Evolutionary conservation across 192 early-diverging fungal species (phyloP).

Genomic region (Neocallimastix lanati): DNA sequence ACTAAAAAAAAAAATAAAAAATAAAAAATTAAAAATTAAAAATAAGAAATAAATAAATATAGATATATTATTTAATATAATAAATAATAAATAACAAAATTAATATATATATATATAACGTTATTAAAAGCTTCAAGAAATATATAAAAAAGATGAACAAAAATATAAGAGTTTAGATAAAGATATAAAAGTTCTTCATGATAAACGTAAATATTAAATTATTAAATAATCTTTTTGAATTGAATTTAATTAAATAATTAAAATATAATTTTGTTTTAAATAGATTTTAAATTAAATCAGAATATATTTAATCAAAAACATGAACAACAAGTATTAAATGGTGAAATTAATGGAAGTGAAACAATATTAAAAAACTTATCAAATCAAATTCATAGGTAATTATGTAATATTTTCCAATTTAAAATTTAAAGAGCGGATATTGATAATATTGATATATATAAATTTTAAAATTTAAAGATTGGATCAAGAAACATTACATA

Average conservation of each 20-base stretch:
- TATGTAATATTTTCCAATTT: no score
- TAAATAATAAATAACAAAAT: neutral
- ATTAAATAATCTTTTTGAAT: no score
- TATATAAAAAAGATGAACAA: slow-evolving; percentile 23
- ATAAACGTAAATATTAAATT: slow-evolving; percentile 22
- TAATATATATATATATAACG: neutral
- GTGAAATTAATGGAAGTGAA: slow-evolving; percentile 32
- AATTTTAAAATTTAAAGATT: slow-evolving; percentile 9
- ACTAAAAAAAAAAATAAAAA: no score
- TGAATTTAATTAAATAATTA: no score
- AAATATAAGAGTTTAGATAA: slow-evolving; percentile 27
- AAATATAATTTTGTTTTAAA: neutral
- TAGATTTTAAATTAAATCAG: slow-evolving; percentile 35
- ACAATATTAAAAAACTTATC: slow-evolving; percentile 24
- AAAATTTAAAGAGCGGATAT: no score
- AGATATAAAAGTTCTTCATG: slow-evolving; percentile 27
- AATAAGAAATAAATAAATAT: neutral
- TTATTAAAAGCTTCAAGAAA: slow-evolving; percentile 11
- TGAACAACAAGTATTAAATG: slow-evolving; percentile 27
- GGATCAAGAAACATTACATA: slow-evolving; percentile 36
- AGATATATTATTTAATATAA: neutral
- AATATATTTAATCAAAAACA: slow-evolving; percentile 30
- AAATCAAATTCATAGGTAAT: slow-evolving; percentile 19
- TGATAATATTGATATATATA: no score
- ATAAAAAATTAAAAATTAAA: neutral